Percentiles rank a stretch among this genome's conserved stretches.
phyloP scores from a whole-genome alignment of 2,329 filamentous ascomycete species.

The Colletotrichum costaricense region DNA sequence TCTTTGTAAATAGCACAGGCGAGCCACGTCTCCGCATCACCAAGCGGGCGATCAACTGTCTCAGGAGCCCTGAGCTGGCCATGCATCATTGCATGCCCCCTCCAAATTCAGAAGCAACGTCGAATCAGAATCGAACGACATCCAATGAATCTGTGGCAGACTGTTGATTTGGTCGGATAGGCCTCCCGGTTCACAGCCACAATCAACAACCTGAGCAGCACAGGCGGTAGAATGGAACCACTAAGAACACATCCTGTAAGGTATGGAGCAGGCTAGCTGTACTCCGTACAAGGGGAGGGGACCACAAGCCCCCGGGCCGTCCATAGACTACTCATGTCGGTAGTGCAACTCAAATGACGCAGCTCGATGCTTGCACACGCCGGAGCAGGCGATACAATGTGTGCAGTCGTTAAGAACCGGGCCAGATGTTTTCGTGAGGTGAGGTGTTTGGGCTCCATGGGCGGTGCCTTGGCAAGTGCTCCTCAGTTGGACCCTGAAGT shows the following conservation, averaged over 20 bases:
- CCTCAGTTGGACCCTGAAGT: constrained; percentile 2
- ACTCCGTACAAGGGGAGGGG: not conserved
- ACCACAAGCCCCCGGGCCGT: not conserved
- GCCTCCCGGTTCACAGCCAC: constrained; percentile 21
- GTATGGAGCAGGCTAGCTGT: not conserved
- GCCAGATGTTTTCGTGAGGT: not conserved
- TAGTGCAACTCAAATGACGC: not conserved
- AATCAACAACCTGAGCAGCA: not conserved
- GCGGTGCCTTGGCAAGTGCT: not conserved
- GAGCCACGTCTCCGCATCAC: constrained; percentile 26
- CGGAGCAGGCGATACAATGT: not conserved
- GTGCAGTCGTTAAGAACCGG: not conserved
- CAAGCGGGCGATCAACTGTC: constrained; percentile 26
- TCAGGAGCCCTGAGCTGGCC: constrained; percentile 30
- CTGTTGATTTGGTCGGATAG: not conserved
- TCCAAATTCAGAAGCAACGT: not conserved
- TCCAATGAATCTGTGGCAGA: not conserved
- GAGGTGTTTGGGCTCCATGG: not conserved
- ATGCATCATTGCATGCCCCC: constrained; percentile 5
- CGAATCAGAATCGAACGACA: constrained; percentile 1
- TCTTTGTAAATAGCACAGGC: constrained; percentile 13
- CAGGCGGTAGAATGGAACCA: not conserved
- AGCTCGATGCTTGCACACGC: not conserved
- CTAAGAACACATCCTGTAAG: not conserved
- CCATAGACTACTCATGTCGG: not conserved